Evolutionary conservation across 805 yeast species (phyloP).

Genomic region (Grigorovia humatica): DNA sequence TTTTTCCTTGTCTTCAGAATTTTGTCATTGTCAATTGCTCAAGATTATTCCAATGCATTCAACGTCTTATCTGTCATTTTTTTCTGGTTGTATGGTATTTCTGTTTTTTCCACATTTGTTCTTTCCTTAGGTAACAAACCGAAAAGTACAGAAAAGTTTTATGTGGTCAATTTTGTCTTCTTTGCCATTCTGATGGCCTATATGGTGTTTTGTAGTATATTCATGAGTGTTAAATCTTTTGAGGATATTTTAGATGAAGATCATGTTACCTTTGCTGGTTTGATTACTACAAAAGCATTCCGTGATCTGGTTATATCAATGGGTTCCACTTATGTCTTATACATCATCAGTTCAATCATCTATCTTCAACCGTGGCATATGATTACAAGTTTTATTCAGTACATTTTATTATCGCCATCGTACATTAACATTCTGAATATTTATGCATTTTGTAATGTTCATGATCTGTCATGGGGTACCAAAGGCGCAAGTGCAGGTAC

Average conservation of each 20-base stretch:
- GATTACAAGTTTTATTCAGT: slow-evolving; percentile 80
- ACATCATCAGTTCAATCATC: slow-evolving; percentile 65
- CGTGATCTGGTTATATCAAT: slow-evolving; percentile 83
- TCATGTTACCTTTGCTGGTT: slow-evolving; percentile 30
- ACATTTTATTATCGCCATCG: slow-evolving; percentile 73
- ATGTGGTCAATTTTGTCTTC: slow-evolving; percentile 60
- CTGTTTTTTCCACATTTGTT: slow-evolving; percentile 76
- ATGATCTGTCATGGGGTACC: slow-evolving; percentile 97
- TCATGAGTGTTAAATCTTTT: slow-evolving; percentile 65
- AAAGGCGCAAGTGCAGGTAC: slow-evolving; percentile 60
- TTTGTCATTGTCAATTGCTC: slow-evolving; percentile 66
- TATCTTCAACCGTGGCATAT: slow-evolving; percentile 90
- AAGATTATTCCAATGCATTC: slow-evolving; percentile 49
- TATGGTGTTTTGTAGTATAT: slow-evolving; percentile 79
- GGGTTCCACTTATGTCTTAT: slow-evolving; percentile 72
- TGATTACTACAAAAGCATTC: slow-evolving; percentile 61
- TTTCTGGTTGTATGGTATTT: slow-evolving; percentile 75
- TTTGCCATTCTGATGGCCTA: slow-evolving; percentile 86
- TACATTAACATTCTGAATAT: slow-evolving; percentile 86
- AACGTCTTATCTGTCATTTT: slow-evolving; percentile 66
- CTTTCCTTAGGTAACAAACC: slow-evolving; percentile 92
- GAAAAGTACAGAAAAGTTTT: slow-evolving; percentile 73
- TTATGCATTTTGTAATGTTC: slow-evolving; percentile 92
- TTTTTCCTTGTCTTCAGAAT: slow-evolving; percentile 86
- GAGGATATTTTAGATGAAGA: slow-evolving; percentile 33